phyloP scores from a whole-genome alignment of 768 basidiomycete species.

The Boletus subcaerulescens region DNA sequence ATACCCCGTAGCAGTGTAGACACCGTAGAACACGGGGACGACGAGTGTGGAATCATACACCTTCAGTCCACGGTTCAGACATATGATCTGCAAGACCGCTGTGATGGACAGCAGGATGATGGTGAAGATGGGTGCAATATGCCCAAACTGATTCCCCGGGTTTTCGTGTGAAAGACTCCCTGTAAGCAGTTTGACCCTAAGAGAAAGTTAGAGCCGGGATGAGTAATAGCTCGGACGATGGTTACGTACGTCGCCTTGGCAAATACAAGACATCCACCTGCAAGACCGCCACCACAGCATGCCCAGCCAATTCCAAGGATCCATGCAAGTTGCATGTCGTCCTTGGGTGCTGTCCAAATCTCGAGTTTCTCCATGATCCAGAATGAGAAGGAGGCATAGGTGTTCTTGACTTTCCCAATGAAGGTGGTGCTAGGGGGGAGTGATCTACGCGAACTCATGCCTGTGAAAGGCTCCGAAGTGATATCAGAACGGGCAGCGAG shows the following conservation, averaged over 20 bases:
- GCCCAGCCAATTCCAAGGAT: conserved; percentile 93
- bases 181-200: conserved; percentile 75
- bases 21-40: conserved; percentile 92
- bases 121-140: conserved; percentile 75
- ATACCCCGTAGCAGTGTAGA: conserved; percentile 82
- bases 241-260: conserved; percentile 44
- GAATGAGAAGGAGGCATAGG: conserved; percentile 47
- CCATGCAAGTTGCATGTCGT: conserved; percentile 87
- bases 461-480: conserved; percentile 51
- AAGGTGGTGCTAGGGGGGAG: conserved; percentile 21
- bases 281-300: conserved; percentile 86
- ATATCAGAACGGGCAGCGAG: conserved; percentile 70
- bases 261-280: conserved; percentile 87
- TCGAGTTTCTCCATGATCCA: conserved; percentile 66
- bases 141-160: conserved; percentile 84
- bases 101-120: conserved; percentile 60
- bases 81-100: conserved; percentile 87
- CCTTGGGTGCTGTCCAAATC: conserved; percentile 70
- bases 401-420: conserved; percentile 33
- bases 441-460: conserved; percentile 34
- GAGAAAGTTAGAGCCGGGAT: conserved; percentile 4
- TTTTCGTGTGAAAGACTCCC: conserved; percentile 77
- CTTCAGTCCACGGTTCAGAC: conserved; percentile 85
- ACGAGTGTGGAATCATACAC: conserved; percentile 90
- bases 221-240: background rate